These are phyloP conservation scores for Mortierella sp. DNA, from an alignment of 371 early-diverging fungal genomes.

Conservation along the genomic window DNA sequence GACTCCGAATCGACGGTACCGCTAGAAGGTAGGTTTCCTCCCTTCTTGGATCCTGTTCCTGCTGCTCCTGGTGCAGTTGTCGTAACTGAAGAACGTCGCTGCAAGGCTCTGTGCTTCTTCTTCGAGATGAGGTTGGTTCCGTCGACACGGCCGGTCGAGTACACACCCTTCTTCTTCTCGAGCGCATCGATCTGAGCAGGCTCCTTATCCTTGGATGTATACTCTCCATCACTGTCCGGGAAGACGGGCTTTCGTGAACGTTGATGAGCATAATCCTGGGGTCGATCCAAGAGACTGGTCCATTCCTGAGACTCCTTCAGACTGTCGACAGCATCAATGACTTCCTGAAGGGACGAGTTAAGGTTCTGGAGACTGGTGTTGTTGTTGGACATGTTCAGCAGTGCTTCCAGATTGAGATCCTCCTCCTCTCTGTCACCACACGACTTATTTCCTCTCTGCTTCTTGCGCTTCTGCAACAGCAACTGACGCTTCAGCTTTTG, in stretches of 20 bases:
- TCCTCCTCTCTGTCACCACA: constrained; percentile 33
- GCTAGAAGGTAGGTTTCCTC: background rate
- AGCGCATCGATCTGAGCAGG: constrained; percentile 20
- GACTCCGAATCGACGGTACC: background rate
- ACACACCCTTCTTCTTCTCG: constrained; percentile 40
- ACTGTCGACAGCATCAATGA: constrained; percentile 48
- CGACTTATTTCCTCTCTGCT: constrained; percentile 24
- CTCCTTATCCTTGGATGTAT: constrained; percentile 53
- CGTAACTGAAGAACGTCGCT: constrained; percentile 24
- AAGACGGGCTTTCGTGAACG: constrained; percentile 10
- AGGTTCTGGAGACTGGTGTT: constrained; percentile 49
- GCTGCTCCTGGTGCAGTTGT: background rate
- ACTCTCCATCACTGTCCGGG: constrained; percentile 52
- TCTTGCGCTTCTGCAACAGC: constrained; percentile 49
- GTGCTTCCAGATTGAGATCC: constrained; percentile 34
- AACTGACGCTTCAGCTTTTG: constrained; percentile 51
- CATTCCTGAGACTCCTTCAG: constrained; percentile 33
- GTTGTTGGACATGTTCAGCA: constrained; percentile 41
- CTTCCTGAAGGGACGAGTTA: constrained; percentile 48
- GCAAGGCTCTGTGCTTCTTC: constrained; percentile 31
- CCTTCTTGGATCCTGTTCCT: constrained; percentile 11
- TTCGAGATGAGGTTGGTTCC: constrained; percentile 44
- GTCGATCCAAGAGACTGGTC: constrained; percentile 27
- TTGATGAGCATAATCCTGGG: constrained; percentile 1
- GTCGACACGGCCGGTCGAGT: constrained; percentile 45